These are phyloP conservation scores for Rhizomucor pusillus DNA, from an alignment of 371 early-diverging fungal species.

Conservation along the genomic window DNA sequence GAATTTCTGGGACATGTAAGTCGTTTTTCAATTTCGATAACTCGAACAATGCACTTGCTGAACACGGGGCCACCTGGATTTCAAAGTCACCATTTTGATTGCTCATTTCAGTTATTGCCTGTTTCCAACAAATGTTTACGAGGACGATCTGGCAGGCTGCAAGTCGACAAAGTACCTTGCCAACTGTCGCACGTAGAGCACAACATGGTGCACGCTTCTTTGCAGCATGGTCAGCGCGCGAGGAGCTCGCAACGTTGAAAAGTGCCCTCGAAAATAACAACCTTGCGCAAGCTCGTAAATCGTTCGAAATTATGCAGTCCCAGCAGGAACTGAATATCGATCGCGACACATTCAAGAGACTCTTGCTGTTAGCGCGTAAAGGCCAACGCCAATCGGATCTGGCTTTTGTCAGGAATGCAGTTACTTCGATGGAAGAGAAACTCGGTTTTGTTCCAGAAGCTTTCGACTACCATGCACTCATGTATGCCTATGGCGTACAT, in stretches of 20 bases:
- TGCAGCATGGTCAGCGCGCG: background rate
- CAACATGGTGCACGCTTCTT: no score
- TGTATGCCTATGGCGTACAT: conserved; percentile 38
- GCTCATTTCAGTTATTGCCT: no score
- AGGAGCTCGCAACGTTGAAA: conserved; percentile 3
- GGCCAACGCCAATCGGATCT: conserved; percentile 16
- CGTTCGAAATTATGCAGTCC: conserved; percentile 1
- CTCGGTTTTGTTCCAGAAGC: conserved; percentile 15
- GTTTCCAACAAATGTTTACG: no score
- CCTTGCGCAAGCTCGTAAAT: conserved; percentile 13
- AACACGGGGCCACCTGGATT: no score
- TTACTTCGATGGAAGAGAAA: conserved; percentile 23
- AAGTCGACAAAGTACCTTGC: no score
- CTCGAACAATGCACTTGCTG: no score
- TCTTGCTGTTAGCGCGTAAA: conserved; percentile 22
- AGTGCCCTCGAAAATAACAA: conserved; percentile 13
- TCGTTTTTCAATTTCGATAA: no score
- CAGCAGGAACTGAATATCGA: background rate
- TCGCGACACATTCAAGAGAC: conserved; percentile 16
- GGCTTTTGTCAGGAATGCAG: conserved; percentile 20
- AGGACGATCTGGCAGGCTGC: no score
- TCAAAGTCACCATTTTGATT: no score
- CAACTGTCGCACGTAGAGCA: no score
- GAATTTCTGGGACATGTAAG: no score
- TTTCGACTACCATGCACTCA: conserved; percentile 41